Evolutionary conservation across 2,329 filamentous ascomycete species (phyloP).

Genomic region (Aspergillus sp.): DNA sequence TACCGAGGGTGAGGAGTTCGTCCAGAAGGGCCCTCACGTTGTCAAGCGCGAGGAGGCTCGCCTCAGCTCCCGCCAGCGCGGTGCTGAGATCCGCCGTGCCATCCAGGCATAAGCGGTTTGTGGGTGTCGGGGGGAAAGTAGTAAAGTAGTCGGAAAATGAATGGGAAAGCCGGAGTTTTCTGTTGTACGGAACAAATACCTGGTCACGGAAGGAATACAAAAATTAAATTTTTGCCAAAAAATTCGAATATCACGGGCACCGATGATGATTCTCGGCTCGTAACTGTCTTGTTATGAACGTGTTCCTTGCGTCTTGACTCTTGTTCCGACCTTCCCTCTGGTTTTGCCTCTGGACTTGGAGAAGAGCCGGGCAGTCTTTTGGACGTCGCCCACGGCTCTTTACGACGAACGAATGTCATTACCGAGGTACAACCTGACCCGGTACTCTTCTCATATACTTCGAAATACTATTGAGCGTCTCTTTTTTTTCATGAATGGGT

Average conservation of each 20-base stretch:
- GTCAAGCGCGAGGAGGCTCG: conserved; percentile 66
- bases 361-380: background rate
- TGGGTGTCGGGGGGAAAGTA: conserved; percentile 27
- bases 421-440: conserved; percentile 5
- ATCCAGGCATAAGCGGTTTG: conserved; percentile 53
- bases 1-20: conserved; percentile 93
- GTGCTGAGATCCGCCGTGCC: conserved; percentile 61
- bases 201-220: conserved; percentile 30
- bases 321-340: background rate
- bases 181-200: conserved; percentile 33
- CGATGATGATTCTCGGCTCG: background rate
- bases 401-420: conserved; percentile 1
- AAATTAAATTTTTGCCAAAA: conserved; percentile 16
- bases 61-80: conserved; percentile 91
- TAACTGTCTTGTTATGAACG: background rate
- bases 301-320: background rate
- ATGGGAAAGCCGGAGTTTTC: conserved; percentile 40
- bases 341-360: background rate
- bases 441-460: conserved; percentile 13
- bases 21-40: conserved; percentile 79
- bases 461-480: conserved; percentile 12
- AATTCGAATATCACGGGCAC: background rate
- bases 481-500: conserved; percentile 18
- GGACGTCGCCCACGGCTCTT: background rate
- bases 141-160: conserved; percentile 29